Base-by-base conservation (phyloP, 768 basidiomycete genomes). In the Xerocomus potaroensis region DNA sequence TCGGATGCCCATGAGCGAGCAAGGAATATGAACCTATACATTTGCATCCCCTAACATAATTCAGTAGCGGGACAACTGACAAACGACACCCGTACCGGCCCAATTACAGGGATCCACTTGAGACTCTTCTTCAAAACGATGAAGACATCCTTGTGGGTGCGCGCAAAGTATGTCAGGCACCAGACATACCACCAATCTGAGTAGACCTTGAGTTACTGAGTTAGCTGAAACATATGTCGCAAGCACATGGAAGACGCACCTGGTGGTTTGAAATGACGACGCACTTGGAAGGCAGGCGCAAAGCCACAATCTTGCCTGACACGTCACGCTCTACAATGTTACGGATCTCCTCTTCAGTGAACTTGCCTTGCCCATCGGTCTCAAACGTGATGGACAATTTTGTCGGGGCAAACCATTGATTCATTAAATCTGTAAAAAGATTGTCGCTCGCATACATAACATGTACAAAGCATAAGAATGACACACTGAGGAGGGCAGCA, bases 261-360 rank as follows among this genome's bases (percentile, higher is more conserved):
- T 94, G 95, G 63, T 99, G 95, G 63, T 99, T 99, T 12, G 90
- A 81, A 57, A 93, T 89, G 51, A 92, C 68, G 21, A 98, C 84
- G 27, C 84, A 78, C 63, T 91, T 84, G 53, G 78, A 78, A 1
- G 92, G 91, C 15, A 96, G 66, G 46, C 81, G 77, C 43, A 97
- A 68, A 8, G 72, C 74, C 3, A 75, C 62, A 26, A 86, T 74
- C 29, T 71, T 68, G 8, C 91, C 90, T 2, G 67, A 61, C 21
- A 60, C 57, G 57, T 89, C 77, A 45, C 74, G 78, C 31, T 78
- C 64, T 12, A 84, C 76, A 16, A 88, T 66, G 8, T 63, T 59
- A 22, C 78, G 73, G 19, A 87, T 71, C 26, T 89, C 80, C 48
- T 80, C 74, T 19, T 69, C 61, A 9, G 78, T 76, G 59, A 90